Conservation (phyloP, 2,329 filamentous ascomycete genomes). For the Alternaria atra region DNA sequence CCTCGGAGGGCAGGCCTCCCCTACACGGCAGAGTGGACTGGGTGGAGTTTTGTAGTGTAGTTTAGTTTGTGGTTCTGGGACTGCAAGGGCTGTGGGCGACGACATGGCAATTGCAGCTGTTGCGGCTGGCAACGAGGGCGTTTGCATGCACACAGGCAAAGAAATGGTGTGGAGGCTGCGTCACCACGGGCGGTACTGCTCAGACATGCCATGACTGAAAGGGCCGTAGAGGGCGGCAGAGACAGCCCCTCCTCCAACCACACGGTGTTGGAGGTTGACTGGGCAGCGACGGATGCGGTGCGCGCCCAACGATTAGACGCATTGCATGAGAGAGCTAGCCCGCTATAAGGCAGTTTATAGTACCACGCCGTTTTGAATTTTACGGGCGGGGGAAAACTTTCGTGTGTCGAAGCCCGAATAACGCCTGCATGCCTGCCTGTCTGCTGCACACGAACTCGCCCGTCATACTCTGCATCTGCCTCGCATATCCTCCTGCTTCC, state of each 20-base stretch:
- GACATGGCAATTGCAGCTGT: slow-evolving; percentile 1
- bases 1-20: slow-evolving; percentile 8
- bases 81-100: neutral
- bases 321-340: slow-evolving; percentile 33
- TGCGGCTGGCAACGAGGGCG: slow-evolving; percentile 7
- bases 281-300: slow-evolving; percentile 23
- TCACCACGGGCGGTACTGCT: slow-evolving; percentile 10
- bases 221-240: slow-evolving; percentile 7
- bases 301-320: slow-evolving; percentile 38
- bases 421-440: slow-evolving; percentile 29
- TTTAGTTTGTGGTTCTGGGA: neutral
- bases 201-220: neutral
- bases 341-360: slow-evolving; percentile 22
- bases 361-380: slow-evolving; percentile 36
- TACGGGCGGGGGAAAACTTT: slow-evolving; percentile 32
- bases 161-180: slow-evolving; percentile 16
- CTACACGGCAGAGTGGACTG: neutral
- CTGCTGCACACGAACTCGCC: slow-evolving; percentile 20
- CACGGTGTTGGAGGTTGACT: slow-evolving; percentile 10
- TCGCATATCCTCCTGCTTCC: slow-evolving; percentile 22
- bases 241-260: slow-evolving; percentile 8
- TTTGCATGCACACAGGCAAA: slow-evolving; percentile 15
- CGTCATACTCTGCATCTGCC: slow-evolving; percentile 24
- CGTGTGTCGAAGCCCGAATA: slow-evolving; percentile 33
- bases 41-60: neutral